phyloP scores from a whole-genome alignment of 2,329 filamentous ascomycete species.

The Knoxdaviesia capensis region DNA sequence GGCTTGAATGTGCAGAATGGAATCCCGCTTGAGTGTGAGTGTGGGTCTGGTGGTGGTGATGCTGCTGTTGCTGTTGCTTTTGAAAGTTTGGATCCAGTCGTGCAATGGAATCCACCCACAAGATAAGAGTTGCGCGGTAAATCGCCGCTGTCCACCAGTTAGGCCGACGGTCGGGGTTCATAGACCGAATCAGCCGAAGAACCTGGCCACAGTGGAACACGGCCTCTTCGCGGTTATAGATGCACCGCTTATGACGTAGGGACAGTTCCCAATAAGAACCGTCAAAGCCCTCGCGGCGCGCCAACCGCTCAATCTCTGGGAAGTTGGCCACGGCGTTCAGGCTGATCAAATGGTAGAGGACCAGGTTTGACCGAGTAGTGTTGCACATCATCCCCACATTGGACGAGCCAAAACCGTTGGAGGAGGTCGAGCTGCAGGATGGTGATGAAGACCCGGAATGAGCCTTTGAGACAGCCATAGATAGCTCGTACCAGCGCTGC shows the following conservation, averaged over 20 bases:
- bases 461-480: slow-evolving; percentile 30
- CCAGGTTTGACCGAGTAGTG: slow-evolving; percentile 42
- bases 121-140: slow-evolving; percentile 43
- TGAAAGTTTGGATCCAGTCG: slow-evolving; percentile 12
- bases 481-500: slow-evolving; percentile 47
- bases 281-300: slow-evolving; percentile 37
- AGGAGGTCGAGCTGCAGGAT: no score
- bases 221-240: slow-evolving; percentile 41
- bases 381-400: slow-evolving; percentile 11
- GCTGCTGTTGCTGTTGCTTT: slow-evolving; percentile 5
- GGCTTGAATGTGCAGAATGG: no score
- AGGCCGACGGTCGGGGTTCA: slow-evolving; percentile 39
- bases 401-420: no score
- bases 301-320: slow-evolving; percentile 44
- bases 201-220: slow-evolving; percentile 50
- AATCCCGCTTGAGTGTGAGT: no score
- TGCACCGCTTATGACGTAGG: slow-evolving; percentile 39
- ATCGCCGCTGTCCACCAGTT: slow-evolving; percentile 53
- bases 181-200: slow-evolving; percentile 35
- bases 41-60: no score
- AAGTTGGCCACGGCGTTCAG: slow-evolving; percentile 50
- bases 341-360: slow-evolving; percentile 51
- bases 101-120: slow-evolving; percentile 39
- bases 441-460: no score
- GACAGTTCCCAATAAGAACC: slow-evolving; percentile 32